phyloP scores from a whole-genome alignment of 768 basidiomycete species.

The Daedaleopsis sinensis region DNA sequence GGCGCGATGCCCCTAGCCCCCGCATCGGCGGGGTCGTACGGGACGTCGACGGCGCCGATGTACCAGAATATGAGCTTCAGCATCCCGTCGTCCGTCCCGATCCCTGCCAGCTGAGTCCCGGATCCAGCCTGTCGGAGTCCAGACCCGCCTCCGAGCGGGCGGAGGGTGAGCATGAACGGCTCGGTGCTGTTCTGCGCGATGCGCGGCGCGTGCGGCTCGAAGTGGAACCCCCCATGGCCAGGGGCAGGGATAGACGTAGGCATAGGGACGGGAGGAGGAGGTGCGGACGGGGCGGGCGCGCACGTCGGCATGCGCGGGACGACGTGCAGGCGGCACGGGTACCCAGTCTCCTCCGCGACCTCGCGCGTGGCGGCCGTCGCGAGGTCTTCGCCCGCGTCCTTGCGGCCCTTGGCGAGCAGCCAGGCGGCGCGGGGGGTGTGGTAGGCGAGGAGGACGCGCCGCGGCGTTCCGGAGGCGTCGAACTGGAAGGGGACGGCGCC shows the following conservation, averaged over 20 bases:
- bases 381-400: constrained; percentile 32
- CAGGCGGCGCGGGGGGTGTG: constrained; percentile 27
- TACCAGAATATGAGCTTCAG: constrained; percentile 22
- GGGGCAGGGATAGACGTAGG: neutral
- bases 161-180: constrained; percentile 18
- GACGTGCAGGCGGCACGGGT: constrained; percentile 28
- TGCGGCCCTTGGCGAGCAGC: constrained; percentile 35
- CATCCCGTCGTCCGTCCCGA: neutral
- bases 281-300: neutral
- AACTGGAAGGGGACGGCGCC: constrained; percentile 18
- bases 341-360: constrained; percentile 38
- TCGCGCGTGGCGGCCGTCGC: constrained; percentile 33
- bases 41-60: constrained; percentile 12
- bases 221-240: neutral
- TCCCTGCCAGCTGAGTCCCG: too few relatives aligned
- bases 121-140: neutral
- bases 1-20: too few relatives aligned
- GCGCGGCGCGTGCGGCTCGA: constrained; percentile 8
- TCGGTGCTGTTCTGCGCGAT: constrained; percentile 17
- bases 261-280: too few relatives aligned
- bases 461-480: constrained; percentile 7
- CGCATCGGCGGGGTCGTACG: neutral
- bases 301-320: constrained; percentile 20
- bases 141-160: neutral
- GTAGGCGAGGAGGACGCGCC: constrained; percentile 19